These are phyloP conservation scores for Scleromitrula shiraiana DNA, from an alignment of 2,329 filamentous ascomycete species.

Conservation along the genomic window DNA sequence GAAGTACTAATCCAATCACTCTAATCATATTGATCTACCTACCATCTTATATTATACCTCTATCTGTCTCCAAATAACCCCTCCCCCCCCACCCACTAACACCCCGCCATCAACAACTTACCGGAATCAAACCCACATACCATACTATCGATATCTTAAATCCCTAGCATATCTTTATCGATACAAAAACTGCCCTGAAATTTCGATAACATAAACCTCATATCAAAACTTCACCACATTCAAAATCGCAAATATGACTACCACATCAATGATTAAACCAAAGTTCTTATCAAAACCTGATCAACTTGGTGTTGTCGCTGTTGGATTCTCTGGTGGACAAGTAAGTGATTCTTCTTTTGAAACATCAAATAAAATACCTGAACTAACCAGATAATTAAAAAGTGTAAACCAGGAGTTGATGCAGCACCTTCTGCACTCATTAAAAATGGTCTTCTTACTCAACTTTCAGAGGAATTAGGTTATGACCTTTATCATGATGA, in stretches of 20 bases:
- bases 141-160: too few species aligned
- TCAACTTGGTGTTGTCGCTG: constrained; percentile 85
- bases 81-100: background rate
- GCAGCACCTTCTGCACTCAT: constrained; percentile 85
- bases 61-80: background rate
- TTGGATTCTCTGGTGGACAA: constrained; percentile 95
- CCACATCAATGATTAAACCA: constrained; percentile 28
- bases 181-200: too few species aligned
- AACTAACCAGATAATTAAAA: constrained; percentile 12
- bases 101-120: constrained; percentile 1
- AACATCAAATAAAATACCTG: constrained; percentile 7
- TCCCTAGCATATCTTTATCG: too few species aligned
- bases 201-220: too few species aligned
- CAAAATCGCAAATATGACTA: constrained; percentile 28
- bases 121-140: background rate
- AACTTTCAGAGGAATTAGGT: constrained; percentile 76
- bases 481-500: constrained; percentile 83
- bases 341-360: constrained; percentile 40
- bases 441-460: constrained; percentile 73
- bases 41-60: too few species aligned
- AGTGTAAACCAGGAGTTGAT: constrained; percentile 90
- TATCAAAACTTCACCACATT: background rate
- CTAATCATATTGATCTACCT: too few species aligned
- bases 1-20: too few species aligned
- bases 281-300: constrained; percentile 75